Base-by-base conservation (phyloP, 257 asterid genomes). In the Solanum chaucha region DNA sequence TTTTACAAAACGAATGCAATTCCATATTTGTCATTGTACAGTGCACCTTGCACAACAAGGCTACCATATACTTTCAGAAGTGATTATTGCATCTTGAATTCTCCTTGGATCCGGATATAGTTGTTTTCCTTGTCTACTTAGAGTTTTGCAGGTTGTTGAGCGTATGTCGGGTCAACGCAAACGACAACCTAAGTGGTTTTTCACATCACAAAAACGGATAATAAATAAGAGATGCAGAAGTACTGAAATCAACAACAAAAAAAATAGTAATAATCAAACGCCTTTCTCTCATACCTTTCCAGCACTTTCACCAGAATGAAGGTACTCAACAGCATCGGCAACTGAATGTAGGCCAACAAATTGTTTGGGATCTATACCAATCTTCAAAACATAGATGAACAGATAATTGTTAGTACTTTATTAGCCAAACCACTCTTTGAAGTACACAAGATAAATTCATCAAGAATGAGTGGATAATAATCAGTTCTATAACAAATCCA, bases 271-370 rank as follows among this genome's bases (percentile, higher is more conserved):
- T 58, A 19, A 58, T 58, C 22, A 58, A 58, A 67, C 28, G 14
- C 24, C 24, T 67, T n/a, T 20, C 36, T 40, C 68, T 48, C 88
- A 13, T 93, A 97, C 99, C 98, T 97, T 97, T 92, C 99, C 99
- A 15, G 94, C 91, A 90, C 99, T 97, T 89, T 89, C 90, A 78
- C 99, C 98, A 48, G 99, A 95, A 89, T 95, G 98, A 84, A 97
- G 98, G 93, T 97, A 88, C 59, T 95, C 94, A 6, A 97, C 98
- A 77, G 98, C 99, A 90, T 97, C 98, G 83, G 96, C 95, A 89
- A 94, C 97, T 26, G 98, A 95, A 84, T 88, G 92, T 83, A 94
- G 85, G 20, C 99, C 99, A 86, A 88, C 24, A 89, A 97, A 97
- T 38, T 73, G 86, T 88, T 94, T 97, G 11, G 98, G 98, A 88